Evolutionary conservation across 2,329 filamentous ascomycete species (phyloP).

Genomic region (Diaporthe citriasiana): DNA sequence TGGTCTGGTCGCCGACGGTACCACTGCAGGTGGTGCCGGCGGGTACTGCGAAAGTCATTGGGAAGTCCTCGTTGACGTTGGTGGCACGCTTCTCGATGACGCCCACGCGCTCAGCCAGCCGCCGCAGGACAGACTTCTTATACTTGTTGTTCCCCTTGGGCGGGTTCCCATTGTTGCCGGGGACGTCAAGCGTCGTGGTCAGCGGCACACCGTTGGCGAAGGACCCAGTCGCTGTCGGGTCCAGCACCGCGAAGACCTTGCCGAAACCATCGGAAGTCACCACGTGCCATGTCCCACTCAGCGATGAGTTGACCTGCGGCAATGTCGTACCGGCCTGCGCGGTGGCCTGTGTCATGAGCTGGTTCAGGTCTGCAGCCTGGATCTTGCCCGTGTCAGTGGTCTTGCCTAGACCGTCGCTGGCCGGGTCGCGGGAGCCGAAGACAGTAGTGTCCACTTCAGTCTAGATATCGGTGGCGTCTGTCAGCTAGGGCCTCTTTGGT

Average conservation of each 20-base stretch:
- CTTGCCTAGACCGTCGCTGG: slow-evolving; percentile 44
- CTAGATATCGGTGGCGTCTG: background rate
- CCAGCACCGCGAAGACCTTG: slow-evolving; percentile 44
- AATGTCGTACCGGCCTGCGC: slow-evolving; percentile 44
- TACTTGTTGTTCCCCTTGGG: slow-evolving; percentile 18
- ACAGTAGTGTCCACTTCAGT: slow-evolving; percentile 42
- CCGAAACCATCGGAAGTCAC: slow-evolving; percentile 46
- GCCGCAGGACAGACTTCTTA: slow-evolving; percentile 40
- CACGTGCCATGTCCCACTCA: slow-evolving; percentile 45
- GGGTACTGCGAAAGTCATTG: slow-evolving; percentile 50
- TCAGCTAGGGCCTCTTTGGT: background rate
- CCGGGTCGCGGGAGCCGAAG: slow-evolving; percentile 41
- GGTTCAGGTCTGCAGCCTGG: slow-evolving; percentile 33
- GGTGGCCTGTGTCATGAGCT: slow-evolving; percentile 37
- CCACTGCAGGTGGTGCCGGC: slow-evolving; percentile 55
- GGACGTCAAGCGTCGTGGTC: slow-evolving; percentile 41
- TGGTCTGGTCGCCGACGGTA: slow-evolving; percentile 49
- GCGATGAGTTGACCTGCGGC: slow-evolving; percentile 44
- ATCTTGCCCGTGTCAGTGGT: slow-evolving; percentile 44
- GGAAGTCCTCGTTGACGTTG: slow-evolving; percentile 45
- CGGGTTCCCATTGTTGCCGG: slow-evolving; percentile 18
- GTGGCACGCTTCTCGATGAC: slow-evolving; percentile 44
- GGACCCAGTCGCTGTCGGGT: slow-evolving; percentile 43
- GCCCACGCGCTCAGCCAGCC: slow-evolving; percentile 40
- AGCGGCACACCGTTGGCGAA: slow-evolving; percentile 44